Evolutionary conservation across 2,329 filamentous ascomycete species (phyloP).

Genomic region (Cryphonectria radicalis): DNA sequence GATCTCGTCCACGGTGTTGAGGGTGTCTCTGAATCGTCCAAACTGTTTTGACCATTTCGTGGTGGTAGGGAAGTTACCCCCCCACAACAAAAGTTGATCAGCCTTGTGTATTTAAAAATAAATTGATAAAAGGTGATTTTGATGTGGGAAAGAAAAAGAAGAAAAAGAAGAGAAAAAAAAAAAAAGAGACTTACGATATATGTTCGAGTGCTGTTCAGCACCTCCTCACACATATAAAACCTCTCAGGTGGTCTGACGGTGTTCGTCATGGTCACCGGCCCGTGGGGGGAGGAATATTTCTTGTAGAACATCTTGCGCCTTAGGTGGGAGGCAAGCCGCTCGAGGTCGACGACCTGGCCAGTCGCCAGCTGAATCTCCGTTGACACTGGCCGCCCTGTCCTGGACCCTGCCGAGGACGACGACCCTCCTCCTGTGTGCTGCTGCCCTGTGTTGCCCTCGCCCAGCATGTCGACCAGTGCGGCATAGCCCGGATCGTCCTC

Average conservation of each 20-base stretch:
- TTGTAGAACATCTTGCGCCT: conserved; percentile 4
- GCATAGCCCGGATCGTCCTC: conserved; percentile 11
- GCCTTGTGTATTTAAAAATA: neutral
- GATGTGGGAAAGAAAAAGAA: no score
- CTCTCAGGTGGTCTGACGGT: conserved; percentile 17
- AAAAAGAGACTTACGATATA: conserved; percentile 14
- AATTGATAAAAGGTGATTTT: neutral
- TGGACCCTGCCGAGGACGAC: neutral
- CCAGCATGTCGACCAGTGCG: neutral
- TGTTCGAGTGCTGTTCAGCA: conserved; percentile 15
- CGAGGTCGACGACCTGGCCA: conserved; percentile 20
- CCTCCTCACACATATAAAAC: conserved; percentile 22
- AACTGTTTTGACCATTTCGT: neutral
- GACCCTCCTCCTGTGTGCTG: neutral
- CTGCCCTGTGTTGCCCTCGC: neutral
- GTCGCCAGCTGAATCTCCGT: neutral
- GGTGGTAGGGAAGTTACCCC: no score
- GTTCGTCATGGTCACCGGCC: neutral
- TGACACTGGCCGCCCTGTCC: neutral
- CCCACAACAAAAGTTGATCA: neutral
- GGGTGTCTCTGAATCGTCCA: conserved; percentile 2
- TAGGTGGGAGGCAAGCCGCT: conserved; percentile 14
- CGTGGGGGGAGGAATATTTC: neutral
- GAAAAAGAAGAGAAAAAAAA: no score
- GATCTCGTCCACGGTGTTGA: neutral